phyloP scores from a whole-genome alignment of 768 basidiomycete species.

The Amanita exitialis region DNA sequence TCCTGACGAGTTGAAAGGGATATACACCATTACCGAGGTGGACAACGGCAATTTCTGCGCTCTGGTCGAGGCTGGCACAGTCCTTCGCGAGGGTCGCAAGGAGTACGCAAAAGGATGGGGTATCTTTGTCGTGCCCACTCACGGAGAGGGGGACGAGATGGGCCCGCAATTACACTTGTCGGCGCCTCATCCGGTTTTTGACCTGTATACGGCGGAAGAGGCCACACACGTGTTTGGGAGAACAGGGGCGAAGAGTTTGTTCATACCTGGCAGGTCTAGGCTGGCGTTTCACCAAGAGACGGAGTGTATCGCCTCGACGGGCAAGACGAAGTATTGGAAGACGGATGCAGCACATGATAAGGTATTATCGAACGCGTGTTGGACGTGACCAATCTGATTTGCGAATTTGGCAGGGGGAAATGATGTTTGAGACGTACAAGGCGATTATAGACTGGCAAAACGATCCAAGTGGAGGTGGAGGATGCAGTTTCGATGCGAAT shows the following conservation, averaged over 20 bases:
- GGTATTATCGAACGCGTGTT: conserved; percentile 12
- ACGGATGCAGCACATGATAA: conserved; percentile 40
- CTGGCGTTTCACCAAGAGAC: conserved; percentile 22
- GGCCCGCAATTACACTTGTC: conserved; percentile 22
- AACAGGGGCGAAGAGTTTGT: conserved; percentile 29
- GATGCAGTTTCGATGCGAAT: conserved; percentile 19
- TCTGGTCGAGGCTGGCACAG: not conserved
- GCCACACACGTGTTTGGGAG: conserved; percentile 28
- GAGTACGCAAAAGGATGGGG: conserved; percentile 5
- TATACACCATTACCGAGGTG: not conserved
- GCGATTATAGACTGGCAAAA: conserved; percentile 31
- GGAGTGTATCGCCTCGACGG: conserved; percentile 19
- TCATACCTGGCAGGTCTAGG: conserved; percentile 30
- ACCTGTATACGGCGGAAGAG: conserved; percentile 27
- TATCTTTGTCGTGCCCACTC: not conserved
- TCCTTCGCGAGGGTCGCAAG: not conserved
- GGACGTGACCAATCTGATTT: not conserved
- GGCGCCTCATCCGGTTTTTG: conserved; percentile 35
- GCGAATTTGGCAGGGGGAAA: conserved; percentile 23
- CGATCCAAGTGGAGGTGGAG: conserved; percentile 11
- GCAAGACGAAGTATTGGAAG: conserved; percentile 21
- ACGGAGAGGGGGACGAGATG: not conserved
- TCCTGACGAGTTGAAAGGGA: not conserved
- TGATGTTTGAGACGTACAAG: conserved; percentile 30
- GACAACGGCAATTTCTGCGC: conserved; percentile 1